Evolutionary conservation across 768 basidiomycete genomes (phyloP), one percentile per base, ranked within the genome.

Genomic region (Lactifluus hygrophoroides): DNA sequence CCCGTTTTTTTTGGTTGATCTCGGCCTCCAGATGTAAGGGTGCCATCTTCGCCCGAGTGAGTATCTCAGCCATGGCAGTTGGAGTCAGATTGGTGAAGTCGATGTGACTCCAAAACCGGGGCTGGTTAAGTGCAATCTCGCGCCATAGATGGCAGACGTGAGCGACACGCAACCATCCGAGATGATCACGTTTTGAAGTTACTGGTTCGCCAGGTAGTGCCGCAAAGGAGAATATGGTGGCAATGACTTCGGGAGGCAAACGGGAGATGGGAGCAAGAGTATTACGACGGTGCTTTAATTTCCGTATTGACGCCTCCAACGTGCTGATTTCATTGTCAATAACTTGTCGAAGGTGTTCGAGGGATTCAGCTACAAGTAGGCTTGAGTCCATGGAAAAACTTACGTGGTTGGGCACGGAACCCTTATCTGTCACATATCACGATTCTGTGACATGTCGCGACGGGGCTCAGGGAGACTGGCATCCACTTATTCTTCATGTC

Each of bases 81-180:
- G 27, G 10, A 1, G 35, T 54, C 16, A 57, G 9, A 8, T 4
- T 51, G 14, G 47, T 35, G 35, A 62, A 54, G 9, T 54, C 27
- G 35, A 62, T 21, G 25, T 49, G 35, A 28, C 51, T 51, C 57
- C 57, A 62, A 35, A 62, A 32, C 11, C 42, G 37, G 28, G 52
- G 57, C 16, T 54, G 43, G 10, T 35, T n/a, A 28, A 62, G 53
- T 21, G 61, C 61, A 11, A 58, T 51, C 9, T 62, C 52, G 19
- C 57, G 61, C 61, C 61, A 62, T 38, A 16, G 52, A 11, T 21
- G 61, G 13, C 57, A 62, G 25, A 62, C 61, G 14, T 55, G 61
- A 6, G 57, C 14, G 16, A 58, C 43, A 17, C 28, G 10, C 35
- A 62, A 23, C 61, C 61, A 62, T 9, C 6, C 17, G 11, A 51